Evolutionary conservation across 345 rosid genomes (phyloP).

Genomic region (Clarkia xantiana): DNA sequence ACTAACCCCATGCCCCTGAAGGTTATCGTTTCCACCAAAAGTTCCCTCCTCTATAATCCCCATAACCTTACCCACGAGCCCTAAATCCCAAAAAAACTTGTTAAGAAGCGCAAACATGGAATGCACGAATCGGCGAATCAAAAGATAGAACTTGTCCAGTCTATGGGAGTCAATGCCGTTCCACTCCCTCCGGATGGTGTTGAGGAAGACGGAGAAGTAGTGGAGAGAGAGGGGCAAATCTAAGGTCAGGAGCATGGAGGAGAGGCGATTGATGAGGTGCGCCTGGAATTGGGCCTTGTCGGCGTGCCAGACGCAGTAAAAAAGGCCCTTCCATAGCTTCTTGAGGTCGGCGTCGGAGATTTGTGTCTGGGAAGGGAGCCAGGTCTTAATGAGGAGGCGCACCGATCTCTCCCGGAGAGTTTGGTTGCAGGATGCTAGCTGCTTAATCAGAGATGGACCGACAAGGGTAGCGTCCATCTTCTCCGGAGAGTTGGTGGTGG

Average conservation of each 20-base stretch:
- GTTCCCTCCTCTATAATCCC: conserved; percentile 32
- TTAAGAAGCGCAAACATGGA: conserved; percentile 30
- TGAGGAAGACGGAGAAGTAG: conserved; percentile 63
- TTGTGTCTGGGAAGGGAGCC: conserved; percentile 59
- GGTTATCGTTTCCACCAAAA: conserved; percentile 33
- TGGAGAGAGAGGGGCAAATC: conserved; percentile 31
- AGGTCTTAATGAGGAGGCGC: conserved; percentile 32
- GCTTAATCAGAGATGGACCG: conserved; percentile 50
- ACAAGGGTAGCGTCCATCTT: conserved; percentile 3
- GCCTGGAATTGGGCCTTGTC: conserved; percentile 62
- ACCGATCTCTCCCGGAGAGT: conserved; percentile 51
- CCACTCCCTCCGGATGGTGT: conserved; percentile 97
- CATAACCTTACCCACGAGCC: conserved; percentile 29
- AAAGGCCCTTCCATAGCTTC: conserved; percentile 91
- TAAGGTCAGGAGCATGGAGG: conserved; percentile 38
- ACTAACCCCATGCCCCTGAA: conserved; percentile 63
- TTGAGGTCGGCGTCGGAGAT: conserved; percentile 65
- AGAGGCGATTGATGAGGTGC: conserved; percentile 49
- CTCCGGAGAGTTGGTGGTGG: background rate
- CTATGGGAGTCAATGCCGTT: conserved; percentile 65
- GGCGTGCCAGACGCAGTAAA: conserved; percentile 96
- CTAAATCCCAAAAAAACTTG: conserved; percentile 51
- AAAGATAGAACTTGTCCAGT: conserved; percentile 76
- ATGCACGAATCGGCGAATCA: conserved; percentile 62
- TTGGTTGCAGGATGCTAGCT: conserved; percentile 56